A percentile compares a stretch with the other conserved stretches of the same genome.
Evolutionary conservation across 305 asterid genomes (phyloP).

Genomic region (Solanum hybrid): DNA sequence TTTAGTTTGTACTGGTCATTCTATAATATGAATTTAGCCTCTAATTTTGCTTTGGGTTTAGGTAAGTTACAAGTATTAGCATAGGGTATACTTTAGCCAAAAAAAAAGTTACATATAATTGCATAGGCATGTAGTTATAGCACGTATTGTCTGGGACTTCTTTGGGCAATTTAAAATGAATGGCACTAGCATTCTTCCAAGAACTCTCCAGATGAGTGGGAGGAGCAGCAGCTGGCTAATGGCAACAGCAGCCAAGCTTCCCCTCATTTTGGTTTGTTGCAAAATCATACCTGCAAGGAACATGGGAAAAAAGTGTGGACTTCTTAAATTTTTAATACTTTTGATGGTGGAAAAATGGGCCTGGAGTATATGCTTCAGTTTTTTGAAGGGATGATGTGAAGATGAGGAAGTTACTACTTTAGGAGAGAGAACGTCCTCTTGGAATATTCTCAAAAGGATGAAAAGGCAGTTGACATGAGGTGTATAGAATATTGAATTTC

Average conservation of each 20-base stretch:
- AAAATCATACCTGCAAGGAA: background rate
- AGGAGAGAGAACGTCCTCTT: background rate
- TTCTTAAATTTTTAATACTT: background rate
- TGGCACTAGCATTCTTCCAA: background rate
- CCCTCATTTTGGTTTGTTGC: background rate
- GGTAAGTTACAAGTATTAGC: background rate
- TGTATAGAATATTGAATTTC: background rate
- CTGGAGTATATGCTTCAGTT: background rate
- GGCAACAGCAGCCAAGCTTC: background rate
- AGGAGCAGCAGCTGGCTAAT: background rate
- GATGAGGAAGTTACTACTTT: background rate
- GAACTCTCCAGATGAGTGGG: background rate
- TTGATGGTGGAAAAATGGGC: background rate
- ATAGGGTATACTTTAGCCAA: background rate
- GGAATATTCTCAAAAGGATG: background rate
- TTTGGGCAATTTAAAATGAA: background rate
- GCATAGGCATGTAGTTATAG: background rate
- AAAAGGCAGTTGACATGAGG: background rate
- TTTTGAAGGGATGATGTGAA: background rate
- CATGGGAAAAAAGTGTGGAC: background rate
- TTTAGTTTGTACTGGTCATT: background rate
- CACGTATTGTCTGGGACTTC: background rate
- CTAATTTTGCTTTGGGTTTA: background rate
- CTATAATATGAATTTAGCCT: background rate
- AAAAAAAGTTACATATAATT: background rate